phyloP scores from a whole-genome alignment of 331 rosid genomes.

The Stylosanthes scabra region DNA sequence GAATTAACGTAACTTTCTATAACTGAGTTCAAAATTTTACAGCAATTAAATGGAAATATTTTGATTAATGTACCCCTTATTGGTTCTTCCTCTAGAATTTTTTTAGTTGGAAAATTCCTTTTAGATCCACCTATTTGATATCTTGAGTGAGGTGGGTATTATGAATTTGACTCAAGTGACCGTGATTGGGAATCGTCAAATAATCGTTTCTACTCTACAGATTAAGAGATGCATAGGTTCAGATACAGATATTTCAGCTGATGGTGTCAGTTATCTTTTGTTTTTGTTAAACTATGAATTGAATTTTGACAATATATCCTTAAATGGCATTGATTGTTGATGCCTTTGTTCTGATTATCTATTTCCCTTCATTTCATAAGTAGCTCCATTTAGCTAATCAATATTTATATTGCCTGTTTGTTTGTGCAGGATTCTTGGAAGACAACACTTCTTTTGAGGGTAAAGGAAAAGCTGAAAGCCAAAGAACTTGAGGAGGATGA shows the following conservation, averaged over 20 bases:
- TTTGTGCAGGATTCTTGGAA: conserved; percentile 86
- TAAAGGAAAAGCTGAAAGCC: conserved; percentile 96
- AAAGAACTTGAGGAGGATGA: conserved; percentile 98
- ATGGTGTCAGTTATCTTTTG: conserved; percentile 4
- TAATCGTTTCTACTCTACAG: background rate
- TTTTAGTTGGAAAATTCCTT: background rate
- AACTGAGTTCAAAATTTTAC: conserved; percentile 3
- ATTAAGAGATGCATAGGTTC: background rate
- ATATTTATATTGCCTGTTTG: background rate
- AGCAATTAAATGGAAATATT: conserved; percentile 22
- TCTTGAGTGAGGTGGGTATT: background rate
- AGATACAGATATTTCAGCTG: conserved; percentile 7
- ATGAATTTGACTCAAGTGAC: conserved; percentile 3
- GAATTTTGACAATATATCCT: conserved; percentile 2
- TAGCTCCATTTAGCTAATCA: conserved; percentile 19
- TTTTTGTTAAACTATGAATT: background rate
- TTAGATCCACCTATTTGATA: conserved; percentile 9
- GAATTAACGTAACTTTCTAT: conserved; percentile 8
- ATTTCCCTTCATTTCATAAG: conserved; percentile 13
- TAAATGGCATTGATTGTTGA: too few relatives aligned
- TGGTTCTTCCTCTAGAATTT: background rate
- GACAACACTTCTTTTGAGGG: conserved; percentile 94
- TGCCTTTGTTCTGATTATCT: conserved; percentile 4
- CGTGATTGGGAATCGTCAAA: conserved; percentile 30
- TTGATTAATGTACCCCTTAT: conserved; percentile 25